Conservation (phyloP, 805 yeast species). For the Hemisphaericaspora nanyangensis region DNA sequence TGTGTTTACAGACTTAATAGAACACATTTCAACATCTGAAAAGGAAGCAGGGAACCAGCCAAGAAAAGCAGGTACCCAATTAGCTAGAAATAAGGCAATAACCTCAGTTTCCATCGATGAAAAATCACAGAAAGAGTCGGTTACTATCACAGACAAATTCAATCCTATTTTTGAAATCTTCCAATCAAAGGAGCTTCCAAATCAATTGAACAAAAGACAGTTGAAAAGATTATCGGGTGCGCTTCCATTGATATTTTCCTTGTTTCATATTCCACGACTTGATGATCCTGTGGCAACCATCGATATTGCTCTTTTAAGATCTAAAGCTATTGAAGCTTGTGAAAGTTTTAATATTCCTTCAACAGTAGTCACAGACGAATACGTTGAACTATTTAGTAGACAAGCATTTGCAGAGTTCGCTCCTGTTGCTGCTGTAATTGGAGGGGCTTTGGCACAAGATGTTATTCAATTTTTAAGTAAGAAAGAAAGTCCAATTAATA, state of each 20-base stretch:
- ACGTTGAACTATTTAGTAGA: slow-evolving; percentile 35
- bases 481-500: slow-evolving; percentile 78
- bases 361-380: slow-evolving; percentile 37
- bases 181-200: slow-evolving; percentile 32
- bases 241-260: slow-evolving; percentile 56
- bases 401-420: slow-evolving; percentile 66
- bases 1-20: slow-evolving; percentile 72
- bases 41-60: slow-evolving; percentile 45
- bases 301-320: slow-evolving; percentile 25
- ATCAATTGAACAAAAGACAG: slow-evolving; percentile 41
- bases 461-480: slow-evolving; percentile 76
- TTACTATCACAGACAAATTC: slow-evolving; percentile 36
- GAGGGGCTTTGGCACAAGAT: slow-evolving; percentile 89
- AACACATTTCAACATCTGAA: slow-evolving; percentile 54
- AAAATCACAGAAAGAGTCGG: slow-evolving; percentile 40
- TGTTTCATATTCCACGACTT: slow-evolving; percentile 41
- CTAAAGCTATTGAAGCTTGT: slow-evolving; percentile 27
- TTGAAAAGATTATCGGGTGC: slow-evolving; percentile 51
- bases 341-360: slow-evolving; percentile 35
- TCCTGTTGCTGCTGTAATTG: slow-evolving; percentile 83
- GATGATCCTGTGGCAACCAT: slow-evolving; percentile 18
- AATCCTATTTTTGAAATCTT: slow-evolving; percentile 33
- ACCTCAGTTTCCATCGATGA: slow-evolving; percentile 25
- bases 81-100: slow-evolving; percentile 45
- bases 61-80: slow-evolving; percentile 40